phyloP scores from a whole-genome alignment of 257 asterid species.

The Pogostemon cablin region DNA sequence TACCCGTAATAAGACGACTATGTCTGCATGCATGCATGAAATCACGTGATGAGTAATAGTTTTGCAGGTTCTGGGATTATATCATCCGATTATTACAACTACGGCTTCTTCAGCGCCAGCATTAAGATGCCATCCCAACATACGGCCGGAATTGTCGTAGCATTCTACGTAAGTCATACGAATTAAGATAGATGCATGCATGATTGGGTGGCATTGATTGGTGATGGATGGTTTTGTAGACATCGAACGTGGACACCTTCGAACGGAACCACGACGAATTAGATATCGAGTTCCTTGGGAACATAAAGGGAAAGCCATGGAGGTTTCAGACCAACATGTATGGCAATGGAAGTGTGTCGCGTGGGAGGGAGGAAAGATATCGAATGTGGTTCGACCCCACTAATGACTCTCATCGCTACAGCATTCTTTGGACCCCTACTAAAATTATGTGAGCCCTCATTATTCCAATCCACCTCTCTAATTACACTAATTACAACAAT shows the following conservation, averaged over 20 bases:
- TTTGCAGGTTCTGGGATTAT: conserved; percentile 81
- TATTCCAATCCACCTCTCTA: too few species aligned
- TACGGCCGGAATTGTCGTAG: conserved; percentile 89
- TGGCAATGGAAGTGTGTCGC: conserved; percentile 81
- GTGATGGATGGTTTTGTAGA: conserved; percentile 37
- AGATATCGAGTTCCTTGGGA: conserved; percentile 89
- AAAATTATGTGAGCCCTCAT: conserved; percentile 52
- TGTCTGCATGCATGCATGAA: background rate
- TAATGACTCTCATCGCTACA: conserved; percentile 71
- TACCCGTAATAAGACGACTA: too few species aligned
- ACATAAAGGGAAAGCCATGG: conserved; percentile 78
- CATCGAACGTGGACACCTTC: conserved; percentile 84
- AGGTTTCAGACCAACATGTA: conserved; percentile 89
- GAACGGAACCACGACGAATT: conserved; percentile 93
- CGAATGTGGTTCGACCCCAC: conserved; percentile 89
- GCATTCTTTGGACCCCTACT: conserved; percentile 88
- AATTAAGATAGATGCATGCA: background rate
- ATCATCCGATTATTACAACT: conserved; percentile 78
- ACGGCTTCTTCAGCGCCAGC: conserved; percentile 89
- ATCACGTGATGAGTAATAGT: too few species aligned
- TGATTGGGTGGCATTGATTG: background rate
- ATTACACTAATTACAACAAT: too few species aligned
- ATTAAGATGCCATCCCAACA: conserved; percentile 81
- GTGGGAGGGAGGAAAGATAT: conserved; percentile 95
- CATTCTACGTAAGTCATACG: conserved; percentile 67